These are phyloP conservation scores for Elsinoe batatas DNA, from an alignment of 2,329 filamentous ascomycete genomes.

Conservation along the genomic window DNA sequence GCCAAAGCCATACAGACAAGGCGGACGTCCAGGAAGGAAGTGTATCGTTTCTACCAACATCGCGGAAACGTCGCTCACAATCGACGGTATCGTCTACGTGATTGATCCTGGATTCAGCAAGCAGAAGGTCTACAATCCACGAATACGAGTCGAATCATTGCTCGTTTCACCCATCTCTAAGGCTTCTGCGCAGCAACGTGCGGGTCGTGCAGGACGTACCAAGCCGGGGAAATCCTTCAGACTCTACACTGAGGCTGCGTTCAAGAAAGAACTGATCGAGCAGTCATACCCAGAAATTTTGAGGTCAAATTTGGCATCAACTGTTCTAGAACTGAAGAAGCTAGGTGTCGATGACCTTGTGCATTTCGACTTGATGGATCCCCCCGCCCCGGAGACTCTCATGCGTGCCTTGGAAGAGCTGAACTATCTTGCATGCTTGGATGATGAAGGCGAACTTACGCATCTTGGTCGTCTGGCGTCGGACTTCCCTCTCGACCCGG, in stretches of 20 bases:
- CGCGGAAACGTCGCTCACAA: conserved; percentile 92
- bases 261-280: conserved; percentile 96
- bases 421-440: conserved; percentile 91
- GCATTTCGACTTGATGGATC: conserved; percentile 98
- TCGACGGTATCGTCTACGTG: conserved; percentile 97
- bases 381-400: conserved; percentile 91
- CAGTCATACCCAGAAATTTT: conserved; percentile 95
- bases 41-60: conserved; percentile 95
- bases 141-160: conserved; percentile 90
- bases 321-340: conserved; percentile 94
- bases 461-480: conserved; percentile 76
- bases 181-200: conserved; percentile 90
- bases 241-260: conserved; percentile 87
- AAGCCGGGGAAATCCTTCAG: conserved; percentile 97
- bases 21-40: conserved; percentile 83
- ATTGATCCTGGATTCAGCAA: conserved; percentile 99
- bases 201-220: conserved; percentile 98
- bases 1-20: conserved; percentile 59
- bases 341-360: conserved; percentile 91
- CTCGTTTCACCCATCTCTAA: conserved; percentile 98
- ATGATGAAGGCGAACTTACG: conserved; percentile 92
- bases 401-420: conserved; percentile 97
- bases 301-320: conserved; percentile 87
- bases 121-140: conserved; percentile 97
- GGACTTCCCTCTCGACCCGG: conserved; percentile 89